Evolutionary conservation across 306 rosid genomes (phyloP), one percentile per base, ranked within the genome.

Genomic region (Canavalia gladiata): DNA sequence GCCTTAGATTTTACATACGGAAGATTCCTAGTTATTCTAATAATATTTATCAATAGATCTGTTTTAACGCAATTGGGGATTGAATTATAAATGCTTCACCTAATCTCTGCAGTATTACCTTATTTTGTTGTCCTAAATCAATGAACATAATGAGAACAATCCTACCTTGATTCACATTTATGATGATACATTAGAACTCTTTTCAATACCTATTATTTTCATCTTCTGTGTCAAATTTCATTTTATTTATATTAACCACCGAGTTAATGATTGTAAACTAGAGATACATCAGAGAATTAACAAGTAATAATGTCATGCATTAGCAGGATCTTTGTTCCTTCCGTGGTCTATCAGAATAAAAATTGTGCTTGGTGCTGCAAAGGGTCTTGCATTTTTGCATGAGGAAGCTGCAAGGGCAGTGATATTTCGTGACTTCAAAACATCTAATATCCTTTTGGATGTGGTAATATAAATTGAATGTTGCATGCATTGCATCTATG

Each of bases 351-450:
- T 63, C 8, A 83, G 97, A 76, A 68, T 93, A 86, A 90, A 86
- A 80, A 84, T 90, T 35, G 82, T 83, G 42, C 76, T 89, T 34
- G 96, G 87, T 69, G 94, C 90, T 45, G 97, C 97, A 10, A 87
- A 81, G 75, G 94, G 94, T 8, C 94, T 93, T 64, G 89, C 94
- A 8, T 93, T 81, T 84, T 82, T 93, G 50, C 96, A 93, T 33
- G 91, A 91, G 56, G 90, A 93, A 68, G 79, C 88, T 58, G 75
- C 81, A 12, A 91, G 68, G 68, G 89, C 87, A 25, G 78, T 91
- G 3, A 91, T 90, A 7, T 93, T 78, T 68, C 82, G 94, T 58
- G 96, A 91, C 72, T 91, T 91, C 46, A 93, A 93, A 69, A 82
- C 97, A 39, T 88, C 94, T 2, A 93, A 88, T 52, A 68, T 91